These are phyloP conservation scores for Abelmoschus esculentus DNA, from an alignment of 345 rosid genomes.

Conservation along the genomic window DNA sequence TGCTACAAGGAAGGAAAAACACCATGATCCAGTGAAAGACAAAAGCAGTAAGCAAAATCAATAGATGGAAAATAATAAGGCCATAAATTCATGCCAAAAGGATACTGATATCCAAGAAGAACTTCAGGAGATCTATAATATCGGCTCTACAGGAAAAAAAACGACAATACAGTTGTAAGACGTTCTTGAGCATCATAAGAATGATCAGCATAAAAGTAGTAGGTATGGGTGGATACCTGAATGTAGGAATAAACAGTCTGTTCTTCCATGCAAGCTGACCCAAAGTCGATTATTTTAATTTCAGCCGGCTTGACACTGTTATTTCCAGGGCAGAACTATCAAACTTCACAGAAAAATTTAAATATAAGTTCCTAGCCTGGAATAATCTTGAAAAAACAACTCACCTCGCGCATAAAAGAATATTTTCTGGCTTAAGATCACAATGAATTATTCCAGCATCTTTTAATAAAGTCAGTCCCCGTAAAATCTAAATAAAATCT, in stretches of 20 bases:
- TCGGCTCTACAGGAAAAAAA: constrained; percentile 71
- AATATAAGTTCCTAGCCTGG: constrained; percentile 10
- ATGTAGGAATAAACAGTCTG: constrained; percentile 96
- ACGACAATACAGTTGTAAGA: constrained; percentile 16
- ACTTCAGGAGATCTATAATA: constrained; percentile 99
- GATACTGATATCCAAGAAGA: constrained; percentile 98
- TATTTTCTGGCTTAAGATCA: constrained; percentile 98
- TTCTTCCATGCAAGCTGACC: constrained; percentile 99
- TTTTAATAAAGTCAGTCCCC: constrained; percentile 79
- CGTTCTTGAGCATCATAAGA: constrained; percentile 11
- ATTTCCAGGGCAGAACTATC: constrained; percentile 21
- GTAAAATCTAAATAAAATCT: constrained; percentile 52
- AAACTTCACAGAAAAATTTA: constrained; percentile 12
- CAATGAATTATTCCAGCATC: constrained; percentile 97
- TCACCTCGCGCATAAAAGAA: constrained; percentile 91
- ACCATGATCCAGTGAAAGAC: background rate
- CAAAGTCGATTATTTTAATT: constrained; percentile 96
- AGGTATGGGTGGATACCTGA: constrained; percentile 50
- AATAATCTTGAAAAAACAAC: constrained; percentile 19
- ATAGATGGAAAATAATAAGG: constrained; percentile 3
- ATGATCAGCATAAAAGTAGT: constrained; percentile 1
- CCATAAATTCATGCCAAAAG: constrained; percentile 24
- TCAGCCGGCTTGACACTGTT: constrained; percentile 87
- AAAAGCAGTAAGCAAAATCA: background rate
- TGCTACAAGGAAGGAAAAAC: background rate